Evolutionary conservation across 129 eudicot species (phyloP).

Genomic region (Tanacetum coccineum): DNA sequence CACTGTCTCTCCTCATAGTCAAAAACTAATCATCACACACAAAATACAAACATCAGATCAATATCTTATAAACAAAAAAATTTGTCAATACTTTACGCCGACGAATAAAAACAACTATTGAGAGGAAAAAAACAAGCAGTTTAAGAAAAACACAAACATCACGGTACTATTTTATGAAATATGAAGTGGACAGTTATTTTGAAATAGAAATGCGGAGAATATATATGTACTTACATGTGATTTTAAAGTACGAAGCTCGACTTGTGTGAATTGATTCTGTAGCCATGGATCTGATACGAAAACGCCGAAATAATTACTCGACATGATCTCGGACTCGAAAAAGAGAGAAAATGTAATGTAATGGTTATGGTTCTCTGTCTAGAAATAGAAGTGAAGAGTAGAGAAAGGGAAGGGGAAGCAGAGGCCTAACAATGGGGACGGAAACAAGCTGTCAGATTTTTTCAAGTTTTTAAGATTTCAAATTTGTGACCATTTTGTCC

Average conservation of each 20-base stretch:
- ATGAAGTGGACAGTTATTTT: too few relatives aligned
- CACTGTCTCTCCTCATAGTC: constrained; percentile 79
- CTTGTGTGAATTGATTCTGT: constrained; percentile 99
- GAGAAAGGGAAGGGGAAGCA: constrained; percentile 34
- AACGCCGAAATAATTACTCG: constrained; percentile 64
- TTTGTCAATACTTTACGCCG: too few relatives aligned
- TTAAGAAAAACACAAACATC: too few relatives aligned
- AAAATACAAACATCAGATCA: not conserved
- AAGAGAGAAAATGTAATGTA: not conserved
- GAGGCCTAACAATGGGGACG: constrained; percentile 59
- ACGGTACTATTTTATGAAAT: too few relatives aligned
- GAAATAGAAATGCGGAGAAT: too few relatives aligned
- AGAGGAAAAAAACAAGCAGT: too few relatives aligned
- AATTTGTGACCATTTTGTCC: constrained; percentile 60
- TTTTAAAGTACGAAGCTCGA: constrained; percentile 86
- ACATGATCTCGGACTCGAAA: constrained; percentile 1
- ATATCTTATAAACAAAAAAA: not conserved
- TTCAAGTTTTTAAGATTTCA: constrained; percentile 3
- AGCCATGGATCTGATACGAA: constrained; percentile 99
- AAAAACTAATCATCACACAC: constrained; percentile 45
- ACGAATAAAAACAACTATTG: too few relatives aligned
- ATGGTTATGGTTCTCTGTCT: constrained; percentile 24
- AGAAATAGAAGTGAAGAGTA: not conserved
- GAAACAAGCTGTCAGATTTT: constrained; percentile 62
- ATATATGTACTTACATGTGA: constrained; percentile 75